Evolutionary conservation across 1,284 basidiomycete species (phyloP), one percentile per base, ranked within the genome.

Genomic region (Ganoderma boninense): DNA sequence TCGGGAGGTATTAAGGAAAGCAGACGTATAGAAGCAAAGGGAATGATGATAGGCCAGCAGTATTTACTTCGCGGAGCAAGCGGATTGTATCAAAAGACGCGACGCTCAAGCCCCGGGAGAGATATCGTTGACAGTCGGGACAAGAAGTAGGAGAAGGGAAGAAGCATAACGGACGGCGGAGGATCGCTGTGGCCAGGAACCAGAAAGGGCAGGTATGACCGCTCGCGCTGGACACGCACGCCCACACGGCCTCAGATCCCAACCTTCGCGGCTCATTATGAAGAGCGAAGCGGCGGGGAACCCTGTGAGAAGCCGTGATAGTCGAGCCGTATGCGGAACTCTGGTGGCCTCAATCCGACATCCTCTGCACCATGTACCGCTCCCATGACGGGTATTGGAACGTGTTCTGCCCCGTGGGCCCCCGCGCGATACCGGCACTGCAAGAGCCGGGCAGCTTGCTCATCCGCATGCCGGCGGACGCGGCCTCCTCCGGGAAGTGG

Each of bases 331-430:
- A 49, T 18, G 18, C 4, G 18, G 18, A 29, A 42, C 4, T 23
- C 16, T 10, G 10, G 4, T 16, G 26, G 43, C 57, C 20, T 72
- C 66, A 72, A 42, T 72, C 69, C 14, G 69, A 71, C n/a, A 79
- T 79, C 66, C 80, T 82, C 72, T 83, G 84, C 54, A 91, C 84
- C 49, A 85, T 79, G 77, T 91, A 91, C 67, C 88, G 82, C 77
- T 91, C 85, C 90, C 90, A 92, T 66, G 85, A 87, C 35, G 89
- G 89, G 77, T 87, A 89, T 20, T 82, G 73, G 63, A 87, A 83
- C 65, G 85, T 83, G 77, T 89, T 85, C 43, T 81, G 77, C 75
- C 81, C 80, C 77, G 84, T 83, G 65, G 81, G 81, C 69, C 84
- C 81, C 16, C 69, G 61, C 40, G 49, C 59, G 16, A 64, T 8